Conservation (phyloP, 2,329 filamentous ascomycete species). For the Fusarium kyushuense region DNA sequence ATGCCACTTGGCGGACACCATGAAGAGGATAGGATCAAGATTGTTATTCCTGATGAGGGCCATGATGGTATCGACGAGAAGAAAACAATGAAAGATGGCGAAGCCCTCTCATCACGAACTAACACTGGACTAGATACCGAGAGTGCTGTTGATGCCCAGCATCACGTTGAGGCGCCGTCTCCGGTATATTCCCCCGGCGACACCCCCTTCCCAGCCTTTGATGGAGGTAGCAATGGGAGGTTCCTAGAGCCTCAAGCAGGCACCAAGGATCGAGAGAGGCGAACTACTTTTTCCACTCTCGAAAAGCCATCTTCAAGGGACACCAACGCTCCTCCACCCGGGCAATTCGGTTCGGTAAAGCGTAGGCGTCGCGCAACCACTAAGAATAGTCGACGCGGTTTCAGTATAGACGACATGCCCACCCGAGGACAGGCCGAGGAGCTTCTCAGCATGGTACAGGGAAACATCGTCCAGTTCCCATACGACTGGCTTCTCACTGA, state of each 20-base stretch:
- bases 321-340: constrained; percentile 49
- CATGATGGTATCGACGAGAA: constrained; percentile 57
- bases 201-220: constrained; percentile 62
- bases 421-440: constrained; percentile 82
- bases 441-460: constrained; percentile 84
- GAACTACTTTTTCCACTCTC: constrained; percentile 67
- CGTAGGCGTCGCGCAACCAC: constrained; percentile 77
- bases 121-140: constrained; percentile 46
- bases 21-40: constrained; percentile 51
- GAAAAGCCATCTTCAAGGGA: constrained; percentile 61
- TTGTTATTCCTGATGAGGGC: constrained; percentile 50
- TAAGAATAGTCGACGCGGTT: constrained; percentile 73
- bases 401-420: constrained; percentile 80
- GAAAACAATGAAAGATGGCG: constrained; percentile 48
- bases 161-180: constrained; percentile 54
- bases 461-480: constrained; percentile 89
- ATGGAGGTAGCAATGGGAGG: constrained; percentile 51
- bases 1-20: constrained; percentile 28
- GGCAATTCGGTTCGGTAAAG: constrained; percentile 63
- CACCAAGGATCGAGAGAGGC: constrained; percentile 61
- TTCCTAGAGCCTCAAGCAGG: constrained; percentile 51
- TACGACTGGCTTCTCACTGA: constrained; percentile 96
- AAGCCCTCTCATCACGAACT: constrained; percentile 26
- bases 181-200: constrained; percentile 59
- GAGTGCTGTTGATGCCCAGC: constrained; percentile 36